Conservation (phyloP, 1,284 basidiomycete genomes). For the Porogramme epimiltina region DNA sequence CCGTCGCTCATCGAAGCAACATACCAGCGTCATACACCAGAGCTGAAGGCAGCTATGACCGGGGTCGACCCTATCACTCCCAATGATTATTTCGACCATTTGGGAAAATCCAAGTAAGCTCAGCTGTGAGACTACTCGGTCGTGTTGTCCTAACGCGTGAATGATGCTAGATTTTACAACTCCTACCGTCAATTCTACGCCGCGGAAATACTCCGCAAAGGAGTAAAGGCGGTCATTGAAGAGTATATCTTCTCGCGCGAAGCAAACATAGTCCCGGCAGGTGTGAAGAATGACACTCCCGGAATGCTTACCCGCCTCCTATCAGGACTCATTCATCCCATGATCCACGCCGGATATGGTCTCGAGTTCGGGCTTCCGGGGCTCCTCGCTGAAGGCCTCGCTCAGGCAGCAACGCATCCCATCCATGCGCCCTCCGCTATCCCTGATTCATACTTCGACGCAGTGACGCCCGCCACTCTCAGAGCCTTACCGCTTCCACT, state of each 20-base stretch:
- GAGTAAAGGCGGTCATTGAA: conserved; percentile 46
- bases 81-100: neutral
- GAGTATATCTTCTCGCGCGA: conserved; percentile 44
- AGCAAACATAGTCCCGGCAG: neutral
- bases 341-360: conserved; percentile 68
- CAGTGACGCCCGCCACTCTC: neutral
- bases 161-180: conserved; percentile 49
- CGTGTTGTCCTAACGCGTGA: neutral
- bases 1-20: conserved; percentile 39
- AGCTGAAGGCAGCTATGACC: neutral
- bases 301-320: conserved; percentile 66
- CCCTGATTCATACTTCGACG: neutral
- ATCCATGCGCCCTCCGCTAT: neutral
- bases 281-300: conserved; percentile 4
- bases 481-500: neutral
- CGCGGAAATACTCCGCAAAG: conserved; percentile 42
- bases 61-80: neutral
- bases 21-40: conserved; percentile 42
- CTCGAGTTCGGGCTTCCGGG: conserved; percentile 64
- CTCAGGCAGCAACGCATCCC: neutral
- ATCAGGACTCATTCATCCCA: conserved; percentile 60
- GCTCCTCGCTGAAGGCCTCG: conserved; percentile 61
- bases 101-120: neutral
- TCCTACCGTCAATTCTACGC: conserved; percentile 60
- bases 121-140: neutral